phyloP scores from a whole-genome alignment of 345 rosid species.

The Acer saccharum region DNA sequence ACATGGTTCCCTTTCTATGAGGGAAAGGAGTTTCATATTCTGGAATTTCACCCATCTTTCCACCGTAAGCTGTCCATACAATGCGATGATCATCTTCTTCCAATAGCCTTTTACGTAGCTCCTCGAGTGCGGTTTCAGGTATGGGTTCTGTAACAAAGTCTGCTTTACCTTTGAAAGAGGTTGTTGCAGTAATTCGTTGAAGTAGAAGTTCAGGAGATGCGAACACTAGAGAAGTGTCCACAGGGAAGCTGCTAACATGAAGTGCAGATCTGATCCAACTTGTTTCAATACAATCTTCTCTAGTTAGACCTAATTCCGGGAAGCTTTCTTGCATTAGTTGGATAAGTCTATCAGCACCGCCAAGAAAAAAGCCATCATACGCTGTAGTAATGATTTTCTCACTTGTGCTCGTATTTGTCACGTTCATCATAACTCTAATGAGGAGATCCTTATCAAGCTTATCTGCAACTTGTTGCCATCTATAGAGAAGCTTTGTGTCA shows the following conservation, averaged over 20 bases:
- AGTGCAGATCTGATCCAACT: conserved; percentile 61
- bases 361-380: conserved; percentile 43
- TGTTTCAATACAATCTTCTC: conserved; percentile 52
- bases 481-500: not conserved
- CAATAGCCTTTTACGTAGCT: conserved; percentile 46
- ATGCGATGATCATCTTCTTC: conserved; percentile 52
- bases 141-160: conserved; percentile 49
- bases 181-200: conserved; percentile 45
- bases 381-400: conserved; percentile 32
- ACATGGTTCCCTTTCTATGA: conserved; percentile 52
- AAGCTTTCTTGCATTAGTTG: conserved; percentile 45
- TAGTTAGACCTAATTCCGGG: conserved; percentile 57
- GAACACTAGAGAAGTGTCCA: conserved; percentile 10
- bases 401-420: conserved; percentile 15
- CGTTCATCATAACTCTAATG: conserved; percentile 17
- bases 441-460: conserved; percentile 25
- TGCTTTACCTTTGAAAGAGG: conserved; percentile 56
- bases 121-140: conserved; percentile 38
- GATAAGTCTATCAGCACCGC: conserved; percentile 32
- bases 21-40: conserved; percentile 58
- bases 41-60: conserved; percentile 56
- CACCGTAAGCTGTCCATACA: conserved; percentile 77
- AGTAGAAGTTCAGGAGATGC: conserved; percentile 44
- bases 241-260: conserved; percentile 50
- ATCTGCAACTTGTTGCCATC: not conserved